phyloP scores from a whole-genome alignment of 2,329 filamentous ascomycete genomes.

The Metarhizium album region DNA sequence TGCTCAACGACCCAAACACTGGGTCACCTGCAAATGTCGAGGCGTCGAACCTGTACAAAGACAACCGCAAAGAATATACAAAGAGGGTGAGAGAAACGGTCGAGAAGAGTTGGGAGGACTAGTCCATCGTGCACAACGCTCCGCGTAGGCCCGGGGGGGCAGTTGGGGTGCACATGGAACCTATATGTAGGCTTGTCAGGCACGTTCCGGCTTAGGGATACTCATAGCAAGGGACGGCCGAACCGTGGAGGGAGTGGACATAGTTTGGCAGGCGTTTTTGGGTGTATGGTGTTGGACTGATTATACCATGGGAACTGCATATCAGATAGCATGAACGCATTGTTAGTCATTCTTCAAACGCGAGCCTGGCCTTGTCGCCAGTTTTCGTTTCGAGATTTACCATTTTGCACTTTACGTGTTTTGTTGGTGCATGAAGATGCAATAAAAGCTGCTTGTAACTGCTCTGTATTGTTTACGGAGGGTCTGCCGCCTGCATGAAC shows the following conservation, averaged over 20 bases:
- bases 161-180: not conserved
- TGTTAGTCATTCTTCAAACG: not conserved
- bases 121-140: constrained; percentile 7
- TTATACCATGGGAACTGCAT: constrained; percentile 19
- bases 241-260: constrained; percentile 1
- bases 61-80: constrained; percentile 91
- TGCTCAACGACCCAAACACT: constrained; percentile 98
- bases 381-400: no score
- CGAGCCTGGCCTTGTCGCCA: not conserved
- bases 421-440: not conserved
- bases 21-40: constrained; percentile 96
- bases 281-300: constrained; percentile 22
- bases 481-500: not conserved
- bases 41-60: constrained; percentile 95
- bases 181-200: not conserved
- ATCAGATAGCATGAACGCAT: constrained; percentile 7
- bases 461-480: not conserved
- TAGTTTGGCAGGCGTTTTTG: constrained; percentile 18
- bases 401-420: not conserved
- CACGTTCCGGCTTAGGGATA: not conserved
- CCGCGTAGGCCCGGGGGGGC: not conserved
- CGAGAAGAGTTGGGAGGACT: constrained; percentile 99
- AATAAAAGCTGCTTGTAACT: not conserved
- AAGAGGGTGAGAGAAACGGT: constrained; percentile 94
- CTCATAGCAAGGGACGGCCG: not conserved